These are phyloP conservation scores for Cubamyces lactineus DNA, from an alignment of 768 basidiomycete species.

Conservation along the genomic window DNA sequence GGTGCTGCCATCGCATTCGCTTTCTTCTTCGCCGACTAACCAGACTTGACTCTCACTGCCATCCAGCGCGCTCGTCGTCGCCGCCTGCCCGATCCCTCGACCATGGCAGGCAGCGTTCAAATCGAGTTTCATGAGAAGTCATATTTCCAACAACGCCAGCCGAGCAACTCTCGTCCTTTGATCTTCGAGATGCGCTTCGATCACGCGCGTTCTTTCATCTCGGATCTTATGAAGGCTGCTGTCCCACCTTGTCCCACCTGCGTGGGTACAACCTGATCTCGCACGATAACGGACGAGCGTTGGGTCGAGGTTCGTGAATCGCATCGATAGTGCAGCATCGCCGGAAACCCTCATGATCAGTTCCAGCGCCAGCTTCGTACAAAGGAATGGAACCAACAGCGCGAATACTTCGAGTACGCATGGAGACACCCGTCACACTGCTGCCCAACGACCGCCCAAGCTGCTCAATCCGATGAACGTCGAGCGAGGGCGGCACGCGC, in stretches of 20 bases:
- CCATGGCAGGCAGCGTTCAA: background rate
- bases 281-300: slow-evolving; percentile 8
- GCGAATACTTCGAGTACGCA: background rate
- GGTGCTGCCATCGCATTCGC: slow-evolving; percentile 9
- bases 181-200: slow-evolving; percentile 18
- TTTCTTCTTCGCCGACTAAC: slow-evolving; percentile 14
- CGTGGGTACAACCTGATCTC: slow-evolving; percentile 16
- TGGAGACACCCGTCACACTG: background rate
- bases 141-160: slow-evolving; percentile 7
- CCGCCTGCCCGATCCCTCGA: background rate
- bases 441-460: background rate
- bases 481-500: slow-evolving; percentile 1
- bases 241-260: slow-evolving; percentile 21
- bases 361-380: slow-evolving; percentile 1
- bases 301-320: slow-evolving; percentile 15
- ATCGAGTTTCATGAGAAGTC: background rate
- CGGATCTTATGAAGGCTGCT: slow-evolving; percentile 23
- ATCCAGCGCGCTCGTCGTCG: background rate
- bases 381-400: slow-evolving; percentile 8
- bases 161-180: slow-evolving; percentile 6
- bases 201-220: slow-evolving; percentile 22
- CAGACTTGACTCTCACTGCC: background rate
- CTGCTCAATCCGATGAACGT: background rate
- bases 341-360: slow-evolving; percentile 10
- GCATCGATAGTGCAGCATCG: slow-evolving; percentile 13